Evolutionary conservation across 2,329 filamentous ascomycete species (phyloP), one percentile per base, ranked within the genome.

Genomic region (Aspergillus pseudoglaucus): DNA sequence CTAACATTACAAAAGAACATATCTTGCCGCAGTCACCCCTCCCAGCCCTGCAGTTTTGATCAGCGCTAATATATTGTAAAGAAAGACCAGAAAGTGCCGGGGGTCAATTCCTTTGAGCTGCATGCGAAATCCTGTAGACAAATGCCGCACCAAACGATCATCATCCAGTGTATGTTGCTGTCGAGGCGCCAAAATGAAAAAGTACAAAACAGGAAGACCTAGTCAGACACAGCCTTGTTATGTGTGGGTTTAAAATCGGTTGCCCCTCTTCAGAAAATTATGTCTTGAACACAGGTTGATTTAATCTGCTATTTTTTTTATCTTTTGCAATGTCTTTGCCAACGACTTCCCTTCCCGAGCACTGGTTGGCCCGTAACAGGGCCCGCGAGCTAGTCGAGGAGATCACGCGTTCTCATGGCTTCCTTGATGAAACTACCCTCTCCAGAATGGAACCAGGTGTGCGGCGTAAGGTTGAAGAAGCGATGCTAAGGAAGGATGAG

Each of bases 401-500:
- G 14, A 50, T 52, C 18, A 39, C 47, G 1, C n/a, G 37, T n/a
- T 8, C 35, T 3, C 50, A 50, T 32, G 50, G 47, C 30, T 38
- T 46, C 25, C 42, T 52, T n/a, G 47, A 33, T 10, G 47, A 52
- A 40, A 40, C 38, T 6, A 12, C 22, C 14, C 40, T 44, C 23
- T 25, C 15, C 18, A 37, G 6, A 10, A 48, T 52, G 45, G n/a
- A 17, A 10, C 32, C 15, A 10, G 45, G 50, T 25, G 20, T 32
- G 2, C 47, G 47, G 12, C 45, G 39, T 5, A 7, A 47, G 32
- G 45, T 52, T 9, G 45, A 52, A 35, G 39, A 48, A 23, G 50
- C 45, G 6, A 30, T 50, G 42, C 46, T 52, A 8, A 46, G 18
- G 32, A 52, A 52, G 20, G 50, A 50, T 22, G 42, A 50, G 39